Base-by-base conservation (phyloP, 2,329 filamentous ascomycete genomes). In the Myriosclerotinia duriaeana region DNA sequence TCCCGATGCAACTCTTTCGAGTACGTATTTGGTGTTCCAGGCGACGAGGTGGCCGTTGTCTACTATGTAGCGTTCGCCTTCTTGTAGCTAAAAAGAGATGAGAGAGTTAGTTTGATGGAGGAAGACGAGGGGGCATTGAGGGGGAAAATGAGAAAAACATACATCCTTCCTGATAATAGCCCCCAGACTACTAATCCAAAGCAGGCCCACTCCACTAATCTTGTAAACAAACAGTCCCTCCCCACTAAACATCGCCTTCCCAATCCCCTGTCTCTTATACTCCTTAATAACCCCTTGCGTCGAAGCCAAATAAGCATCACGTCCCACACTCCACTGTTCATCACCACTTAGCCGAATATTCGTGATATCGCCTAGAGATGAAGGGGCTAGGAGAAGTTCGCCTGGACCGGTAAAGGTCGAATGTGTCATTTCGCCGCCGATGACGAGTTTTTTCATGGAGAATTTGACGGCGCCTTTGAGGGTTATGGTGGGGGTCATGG, bases 81-180 rank as follows among this genome's bases (percentile, higher is more conserved):
- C 85, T 54, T 53, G 50, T 34, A 55, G 14, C 60, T 63, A 20
- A 30, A 12, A 3, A 4, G 17, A 7, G 11, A 9, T 2, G 46
- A 44, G 5, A 5, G n/a, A 30, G 9, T 63, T 52, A 53, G 46
- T 42, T 63, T 36, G 52, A 14, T 44, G 6, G 3, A 12, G 42
- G 30, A 5, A 34, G 30, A 34, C 30, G 30, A 34, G 30, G 30
- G 30, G 30, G 30, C 30, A 34, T 5, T 5, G 5, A 34, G 30
- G 42, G 14, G 42, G 22, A 17, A 15, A 11, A 48, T 7, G 20
- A 22, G 54, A 12, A 44, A 38, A 53, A 84, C 90, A 81, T 76
- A 96, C 91, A 77, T 97, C 93, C 80, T 98, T 98, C 74, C 90
- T 85, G 69, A 98, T 92, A 69, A 99, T 97, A 7, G 95, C 95